Conservation (phyloP, 2,329 filamentous ascomycete species). For the Colletotrichum sp. region DNA sequence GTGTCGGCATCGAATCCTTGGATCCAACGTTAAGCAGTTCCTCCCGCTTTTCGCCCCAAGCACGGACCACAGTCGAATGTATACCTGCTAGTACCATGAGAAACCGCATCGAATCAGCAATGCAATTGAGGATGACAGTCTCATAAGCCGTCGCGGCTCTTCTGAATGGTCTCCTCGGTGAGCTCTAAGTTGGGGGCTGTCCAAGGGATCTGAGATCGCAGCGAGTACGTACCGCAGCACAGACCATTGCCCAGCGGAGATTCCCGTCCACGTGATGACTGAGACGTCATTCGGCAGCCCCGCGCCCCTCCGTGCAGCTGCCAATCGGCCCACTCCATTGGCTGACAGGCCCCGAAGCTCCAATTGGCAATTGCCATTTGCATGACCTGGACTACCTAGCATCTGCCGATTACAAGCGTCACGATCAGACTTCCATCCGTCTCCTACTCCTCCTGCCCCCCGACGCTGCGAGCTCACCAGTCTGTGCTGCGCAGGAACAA, state of each 20-base stretch:
- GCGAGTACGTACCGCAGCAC: neutral
- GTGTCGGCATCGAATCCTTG: neutral
- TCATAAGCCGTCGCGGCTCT: neutral
- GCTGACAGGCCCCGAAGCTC: neutral
- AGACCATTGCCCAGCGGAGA: neutral
- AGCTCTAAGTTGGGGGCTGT: neutral
- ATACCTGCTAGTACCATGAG: neutral
- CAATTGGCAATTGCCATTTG: slow-evolving; percentile 1
- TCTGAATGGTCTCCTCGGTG: neutral
- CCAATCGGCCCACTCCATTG: neutral
- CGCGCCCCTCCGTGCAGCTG: neutral
- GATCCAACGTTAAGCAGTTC: neutral
- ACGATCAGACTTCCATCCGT: slow-evolving; percentile 7
- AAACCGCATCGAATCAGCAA: neutral
- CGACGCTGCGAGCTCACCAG: neutral
- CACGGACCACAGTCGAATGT: neutral
- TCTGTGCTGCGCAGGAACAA: slow-evolving; percentile 8
- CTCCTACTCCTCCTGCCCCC: neutral
- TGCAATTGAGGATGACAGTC: neutral
- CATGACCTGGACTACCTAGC: neutral
- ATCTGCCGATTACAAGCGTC: neutral
- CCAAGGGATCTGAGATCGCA: neutral
- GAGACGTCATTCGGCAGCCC: slow-evolving; percentile 3
- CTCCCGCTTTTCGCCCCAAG: neutral
- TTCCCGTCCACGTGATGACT: neutral